Evolutionary conservation across 768 basidiomycete genomes (phyloP).

Genomic region (Leccinum olivaceopallidum): DNA sequence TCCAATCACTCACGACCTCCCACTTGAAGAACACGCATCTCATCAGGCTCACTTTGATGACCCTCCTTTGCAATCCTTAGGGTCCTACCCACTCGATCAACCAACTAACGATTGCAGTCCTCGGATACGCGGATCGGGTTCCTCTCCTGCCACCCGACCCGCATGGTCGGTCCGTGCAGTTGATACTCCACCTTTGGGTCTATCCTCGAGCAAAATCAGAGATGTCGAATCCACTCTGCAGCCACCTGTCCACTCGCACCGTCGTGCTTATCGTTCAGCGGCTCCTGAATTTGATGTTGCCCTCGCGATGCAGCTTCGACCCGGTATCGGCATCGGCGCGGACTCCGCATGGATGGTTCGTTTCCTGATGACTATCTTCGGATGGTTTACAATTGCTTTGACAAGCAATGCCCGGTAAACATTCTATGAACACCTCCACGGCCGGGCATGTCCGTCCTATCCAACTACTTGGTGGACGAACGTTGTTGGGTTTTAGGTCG

Average conservation of each 20-base stretch:
- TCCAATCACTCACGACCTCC: slow-evolving; percentile 18
- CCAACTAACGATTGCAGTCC: slow-evolving; percentile 11
- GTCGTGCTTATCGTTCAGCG: slow-evolving; percentile 40
- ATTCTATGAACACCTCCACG: background rate
- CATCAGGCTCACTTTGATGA: slow-evolving; percentile 12
- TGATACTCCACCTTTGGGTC: slow-evolving; percentile 21
- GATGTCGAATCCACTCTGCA: slow-evolving; percentile 8
- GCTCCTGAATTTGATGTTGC: slow-evolving; percentile 60
- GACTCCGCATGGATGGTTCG: slow-evolving; percentile 80
- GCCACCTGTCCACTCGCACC: slow-evolving; percentile 21
- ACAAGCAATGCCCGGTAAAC: slow-evolving; percentile 35
- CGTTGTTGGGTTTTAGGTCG: slow-evolving; percentile 1
- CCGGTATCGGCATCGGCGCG: slow-evolving; percentile 66
- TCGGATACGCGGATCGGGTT: slow-evolving; percentile 16
- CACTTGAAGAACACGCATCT: slow-evolving; percentile 15
- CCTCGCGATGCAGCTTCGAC: slow-evolving; percentile 76
- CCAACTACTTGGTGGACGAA: background rate
- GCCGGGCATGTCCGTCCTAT: background rate
- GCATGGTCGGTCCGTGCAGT: slow-evolving; percentile 33
- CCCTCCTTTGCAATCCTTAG: slow-evolving; percentile 11
- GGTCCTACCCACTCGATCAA: slow-evolving; percentile 9
- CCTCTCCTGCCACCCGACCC: slow-evolving; percentile 22
- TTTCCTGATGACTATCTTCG: slow-evolving; percentile 78
- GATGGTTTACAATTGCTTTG: slow-evolving; percentile 69
- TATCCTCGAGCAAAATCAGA: slow-evolving; percentile 10